Conservation (phyloP, 495 filamentous ascomycete species). For the Penicillium diatomitis region DNA sequence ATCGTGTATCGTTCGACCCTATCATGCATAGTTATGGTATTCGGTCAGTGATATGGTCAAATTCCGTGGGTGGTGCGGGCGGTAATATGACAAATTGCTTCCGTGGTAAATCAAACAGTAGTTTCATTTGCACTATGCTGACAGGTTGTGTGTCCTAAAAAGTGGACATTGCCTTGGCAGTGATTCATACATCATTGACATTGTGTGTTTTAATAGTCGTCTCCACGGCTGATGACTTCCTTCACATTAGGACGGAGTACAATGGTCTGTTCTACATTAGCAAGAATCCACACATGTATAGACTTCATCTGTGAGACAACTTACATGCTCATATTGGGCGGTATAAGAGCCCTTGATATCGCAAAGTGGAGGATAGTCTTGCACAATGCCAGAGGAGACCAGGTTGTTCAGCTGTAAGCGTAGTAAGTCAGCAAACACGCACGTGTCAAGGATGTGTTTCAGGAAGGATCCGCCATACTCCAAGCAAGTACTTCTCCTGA, state of each 20-base stretch:
- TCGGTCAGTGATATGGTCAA: too few species aligned
- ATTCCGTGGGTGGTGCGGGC: too few species aligned
- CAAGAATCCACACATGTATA: not conserved
- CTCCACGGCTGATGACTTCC: slow-evolving; percentile 86
- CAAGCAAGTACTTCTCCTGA: slow-evolving; percentile 80
- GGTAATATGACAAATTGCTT: too few species aligned
- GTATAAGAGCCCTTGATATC: slow-evolving; percentile 95
- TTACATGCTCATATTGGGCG: slow-evolving; percentile 88
- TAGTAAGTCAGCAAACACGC: slow-evolving; percentile 10
- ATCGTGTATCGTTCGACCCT: too few species aligned
- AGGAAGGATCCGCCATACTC: slow-evolving; percentile 41
- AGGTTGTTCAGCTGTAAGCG: slow-evolving; percentile 72
- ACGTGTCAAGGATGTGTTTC: not conserved
- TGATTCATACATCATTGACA: not conserved
- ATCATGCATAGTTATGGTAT: too few species aligned
- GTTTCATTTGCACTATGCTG: too few species aligned
- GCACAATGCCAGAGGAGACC: slow-evolving; percentile 73
- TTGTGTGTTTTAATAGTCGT: slow-evolving; percentile 58
- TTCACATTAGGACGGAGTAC: slow-evolving; percentile 79
- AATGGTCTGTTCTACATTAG: slow-evolving; percentile 53
- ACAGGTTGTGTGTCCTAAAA: too few species aligned
- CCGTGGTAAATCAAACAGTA: too few species aligned
- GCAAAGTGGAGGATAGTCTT: slow-evolving; percentile 79
- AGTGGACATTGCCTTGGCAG: not conserved
- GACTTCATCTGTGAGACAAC: slow-evolving; percentile 6